Percentiles rank a stretch among this genome's conserved stretches.
Evolutionary conservation across 1,139 yeast genomes (phyloP).

Genomic region (Scheffersomyces quercinus): DNA sequence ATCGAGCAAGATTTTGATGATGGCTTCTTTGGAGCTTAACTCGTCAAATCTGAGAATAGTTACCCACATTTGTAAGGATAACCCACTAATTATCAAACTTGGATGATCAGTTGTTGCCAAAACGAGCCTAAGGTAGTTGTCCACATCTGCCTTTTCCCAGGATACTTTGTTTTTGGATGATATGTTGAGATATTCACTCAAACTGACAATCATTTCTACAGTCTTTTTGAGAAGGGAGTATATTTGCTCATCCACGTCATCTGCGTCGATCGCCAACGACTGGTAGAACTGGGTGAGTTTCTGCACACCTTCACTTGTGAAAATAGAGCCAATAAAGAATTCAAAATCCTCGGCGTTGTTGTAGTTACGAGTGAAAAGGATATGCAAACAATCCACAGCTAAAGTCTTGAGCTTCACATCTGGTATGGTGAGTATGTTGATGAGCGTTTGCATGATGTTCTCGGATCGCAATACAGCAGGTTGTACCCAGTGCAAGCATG

Average conservation of each 20-base stretch:
- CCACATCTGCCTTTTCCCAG: slow-evolving; percentile 57
- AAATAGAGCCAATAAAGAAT: slow-evolving; percentile 77
- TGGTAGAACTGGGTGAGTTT: slow-evolving; percentile 67
- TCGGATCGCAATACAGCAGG: slow-evolving; percentile 71
- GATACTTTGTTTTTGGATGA: slow-evolving; percentile 39
- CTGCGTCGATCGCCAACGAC: slow-evolving; percentile 63
- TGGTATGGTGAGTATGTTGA: slow-evolving; percentile 59
- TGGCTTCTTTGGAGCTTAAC: slow-evolving; percentile 51
- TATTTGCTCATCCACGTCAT: slow-evolving; percentile 73
- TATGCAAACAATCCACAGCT: slow-evolving; percentile 89
- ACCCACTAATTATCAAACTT: slow-evolving; percentile 85
- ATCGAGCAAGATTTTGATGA: slow-evolving; percentile 58
- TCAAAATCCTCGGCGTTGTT: slow-evolving; percentile 70
- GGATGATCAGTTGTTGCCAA: slow-evolving; percentile 80
- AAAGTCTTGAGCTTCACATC: slow-evolving; percentile 71
- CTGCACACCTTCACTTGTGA: slow-evolving; percentile 67
- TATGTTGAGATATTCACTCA: slow-evolving; percentile 72
- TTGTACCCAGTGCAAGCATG: slow-evolving; percentile 89
- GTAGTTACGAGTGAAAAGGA: slow-evolving; percentile 81
- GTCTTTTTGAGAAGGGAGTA: slow-evolving; percentile 84
- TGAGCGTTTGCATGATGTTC: slow-evolving; percentile 65
- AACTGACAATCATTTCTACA: slow-evolving; percentile 89
- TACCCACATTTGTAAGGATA: slow-evolving; percentile 94
- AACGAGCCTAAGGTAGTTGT: slow-evolving; percentile 69
- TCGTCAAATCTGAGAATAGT: slow-evolving; percentile 82